Evolutionary conservation across 495 filamentous ascomycete species (phyloP), one percentile per base, ranked within the genome.

Genomic region (Halenospora varia): DNA sequence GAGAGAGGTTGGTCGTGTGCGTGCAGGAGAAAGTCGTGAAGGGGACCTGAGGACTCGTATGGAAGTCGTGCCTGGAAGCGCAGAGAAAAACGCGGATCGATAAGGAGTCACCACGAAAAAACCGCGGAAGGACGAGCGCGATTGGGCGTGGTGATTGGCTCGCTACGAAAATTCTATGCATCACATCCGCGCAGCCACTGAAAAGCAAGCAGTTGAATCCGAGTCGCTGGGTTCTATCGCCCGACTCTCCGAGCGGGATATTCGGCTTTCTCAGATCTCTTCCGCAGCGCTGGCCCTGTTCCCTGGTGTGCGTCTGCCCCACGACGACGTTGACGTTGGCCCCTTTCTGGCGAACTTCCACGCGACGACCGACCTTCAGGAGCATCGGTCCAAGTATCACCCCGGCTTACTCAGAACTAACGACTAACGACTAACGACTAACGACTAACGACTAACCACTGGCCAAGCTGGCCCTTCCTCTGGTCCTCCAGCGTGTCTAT

Each of bases 1-100:
- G 25, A 49, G 49, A 19, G 42, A 58, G 53, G 51, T 55, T 47
- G 62, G 49, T 54, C 48, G 45, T 61, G 60, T 55, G 48, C 25
- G 24, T 19, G 47, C 23, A 35, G 2, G 50, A 23, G 48, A 44
- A 6, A 26, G 42, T 8, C 18, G 24, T 8, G 26, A 10, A 23
- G 11, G 40, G 17, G 48, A 29, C 22, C 11, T 25, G 48, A 48
- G 45, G 48, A 51, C 48, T n/a, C 48, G 48, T 11, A n/a, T 20
- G 42, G 42, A 46, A 23, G 23, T 47, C 24, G 53, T 55, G 40
- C 40, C 53, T 55, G 41, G 53, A 48, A 48, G 41, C 3, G 39
- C 17, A 42, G 51, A 53, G 51, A 53, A 53, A 53, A 42, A 3
- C 19, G 18, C 51, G 51, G 51, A 29, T 10, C 15, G n/a, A 42